Conservation (phyloP, 2,329 filamentous ascomycete species). For the Fonsecaea erecta region DNA sequence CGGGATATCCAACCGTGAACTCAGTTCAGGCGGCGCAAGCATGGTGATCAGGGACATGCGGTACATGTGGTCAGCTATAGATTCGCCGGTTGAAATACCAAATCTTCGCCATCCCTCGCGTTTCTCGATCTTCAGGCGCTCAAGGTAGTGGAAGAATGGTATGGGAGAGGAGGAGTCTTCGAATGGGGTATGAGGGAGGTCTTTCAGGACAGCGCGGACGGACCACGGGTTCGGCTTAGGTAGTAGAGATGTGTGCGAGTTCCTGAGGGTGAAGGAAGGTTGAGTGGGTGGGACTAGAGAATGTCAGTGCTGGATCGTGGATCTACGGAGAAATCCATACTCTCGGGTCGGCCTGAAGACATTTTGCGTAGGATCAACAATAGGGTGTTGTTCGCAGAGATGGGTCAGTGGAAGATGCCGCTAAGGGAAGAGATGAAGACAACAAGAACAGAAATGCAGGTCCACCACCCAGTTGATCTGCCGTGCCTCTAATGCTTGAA, state of each 20-base stretch:
- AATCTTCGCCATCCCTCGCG: constrained; percentile 95
- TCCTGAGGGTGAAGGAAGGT: constrained; percentile 14
- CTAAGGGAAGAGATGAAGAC: neutral
- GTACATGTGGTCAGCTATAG: constrained; percentile 98
- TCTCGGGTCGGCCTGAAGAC: constrained; percentile 7
- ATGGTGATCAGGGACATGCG: constrained; percentile 97
- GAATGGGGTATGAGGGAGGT: constrained; percentile 64
- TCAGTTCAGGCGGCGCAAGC: constrained; percentile 78
- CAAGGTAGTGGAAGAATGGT: constrained; percentile 91
- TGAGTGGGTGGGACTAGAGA: constrained; percentile 1
- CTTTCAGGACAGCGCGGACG: constrained; percentile 62
- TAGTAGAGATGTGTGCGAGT: constrained; percentile 33
- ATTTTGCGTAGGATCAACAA: neutral
- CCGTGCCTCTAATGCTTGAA: neutral
- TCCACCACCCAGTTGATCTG: neutral
- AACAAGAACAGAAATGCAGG: neutral
- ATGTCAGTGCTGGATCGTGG: neutral
- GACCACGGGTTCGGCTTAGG: constrained; percentile 39
- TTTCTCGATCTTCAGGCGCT: constrained; percentile 93
- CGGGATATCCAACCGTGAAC: constrained; percentile 72
- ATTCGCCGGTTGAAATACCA: constrained; percentile 75
- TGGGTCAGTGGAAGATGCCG: neutral
- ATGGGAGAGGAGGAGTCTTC: constrained; percentile 73
- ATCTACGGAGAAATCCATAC: neutral
- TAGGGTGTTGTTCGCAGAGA: neutral